These are phyloP conservation scores for Arbutus unedo DNA, from an alignment of 148 eudicot genomes.

Conservation along the genomic window DNA sequence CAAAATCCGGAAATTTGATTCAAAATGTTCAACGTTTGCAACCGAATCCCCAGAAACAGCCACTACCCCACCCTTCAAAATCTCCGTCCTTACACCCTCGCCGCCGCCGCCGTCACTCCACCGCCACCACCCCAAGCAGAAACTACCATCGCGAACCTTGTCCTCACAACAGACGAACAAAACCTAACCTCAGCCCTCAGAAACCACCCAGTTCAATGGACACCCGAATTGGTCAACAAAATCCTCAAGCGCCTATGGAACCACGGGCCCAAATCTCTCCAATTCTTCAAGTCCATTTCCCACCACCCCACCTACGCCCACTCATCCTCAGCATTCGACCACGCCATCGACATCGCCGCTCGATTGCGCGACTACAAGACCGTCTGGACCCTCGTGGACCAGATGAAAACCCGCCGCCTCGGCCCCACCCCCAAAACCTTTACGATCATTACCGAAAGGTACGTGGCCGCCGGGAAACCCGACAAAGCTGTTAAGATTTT, in stretches of 20 bases:
- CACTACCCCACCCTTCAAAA: not conserved
- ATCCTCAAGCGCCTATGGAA: constrained; percentile 78
- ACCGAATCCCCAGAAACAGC: not conserved
- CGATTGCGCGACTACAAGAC: constrained; percentile 54
- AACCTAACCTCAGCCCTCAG: constrained; percentile 41
- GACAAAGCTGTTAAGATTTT: constrained; percentile 73
- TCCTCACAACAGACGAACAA: constrained; percentile 44
- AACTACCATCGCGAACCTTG: constrained; percentile 35
- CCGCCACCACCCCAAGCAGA: constrained; percentile 16
- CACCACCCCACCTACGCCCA: constrained; percentile 52
- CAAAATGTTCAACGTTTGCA: not conserved
- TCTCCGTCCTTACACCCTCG: constrained; percentile 11
- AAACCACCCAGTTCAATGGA: constrained; percentile 28
- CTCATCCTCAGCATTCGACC: constrained; percentile 58
- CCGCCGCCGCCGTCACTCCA: constrained; percentile 9
- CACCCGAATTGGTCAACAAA: constrained; percentile 47
- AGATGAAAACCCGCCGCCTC: constrained; percentile 43
- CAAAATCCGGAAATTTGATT: not conserved
- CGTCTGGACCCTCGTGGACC: constrained; percentile 46
- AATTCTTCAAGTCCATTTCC: constrained; percentile 62
- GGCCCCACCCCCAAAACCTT: constrained; percentile 77
- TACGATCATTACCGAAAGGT: constrained; percentile 69
- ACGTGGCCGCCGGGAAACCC: constrained; percentile 68
- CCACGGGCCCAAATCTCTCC: constrained; percentile 91
- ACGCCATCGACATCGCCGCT: constrained; percentile 69